Base-by-base conservation (phyloP, 768 basidiomycete species). In the Cytidiella melzeri region DNA sequence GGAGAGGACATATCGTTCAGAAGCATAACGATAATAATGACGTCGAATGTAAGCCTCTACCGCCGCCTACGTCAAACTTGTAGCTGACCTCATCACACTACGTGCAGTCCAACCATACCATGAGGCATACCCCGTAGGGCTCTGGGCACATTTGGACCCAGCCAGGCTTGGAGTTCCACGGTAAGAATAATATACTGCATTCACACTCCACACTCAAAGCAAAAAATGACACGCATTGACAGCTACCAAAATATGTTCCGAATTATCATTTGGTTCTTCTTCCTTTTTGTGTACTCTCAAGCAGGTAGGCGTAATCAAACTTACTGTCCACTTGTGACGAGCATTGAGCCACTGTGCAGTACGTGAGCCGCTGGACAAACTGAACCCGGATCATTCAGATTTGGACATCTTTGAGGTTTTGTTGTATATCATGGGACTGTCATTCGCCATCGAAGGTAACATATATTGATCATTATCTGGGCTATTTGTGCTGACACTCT, bases 211-310 rank as follows among this genome's bases (percentile, higher is more conserved):
- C 20, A 9, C 45, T 84, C 88, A 46, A 94, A 94, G 63, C 93
- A 94, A 63, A 92, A 91, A 55, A 73, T 82, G 44, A 83, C 30
- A 34, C 15, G 30, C 43, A 18, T 45, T 4, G 20, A 7, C 45
- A 84, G 89, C 46, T 94, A 94, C 63, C 93, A 94, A 63, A 93
- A 91, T 56, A 73, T 82, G 44, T 83, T 93, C 61, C 81, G 89
- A 40, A 81, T 92, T 45, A 47, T 74, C 5, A 72, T 91, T 27
- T 92, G 87, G 89, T 60, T 90, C 20, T 72, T 86, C 57, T 87
- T 92, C 67, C 75, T 95, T 27, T 70, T 76, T 18, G 77, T 81
- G 3, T 94, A 92, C 62, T 92, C 89, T 2, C 86, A 86, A 70
- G 88, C 90, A 42, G 89, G 88, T 87, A 38, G 49, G 75, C n/a